Evolutionary conservation across 2,329 filamentous ascomycete species (phyloP), one percentile per base, ranked within the genome.

Genomic region (Juglanconis oblonga): DNA sequence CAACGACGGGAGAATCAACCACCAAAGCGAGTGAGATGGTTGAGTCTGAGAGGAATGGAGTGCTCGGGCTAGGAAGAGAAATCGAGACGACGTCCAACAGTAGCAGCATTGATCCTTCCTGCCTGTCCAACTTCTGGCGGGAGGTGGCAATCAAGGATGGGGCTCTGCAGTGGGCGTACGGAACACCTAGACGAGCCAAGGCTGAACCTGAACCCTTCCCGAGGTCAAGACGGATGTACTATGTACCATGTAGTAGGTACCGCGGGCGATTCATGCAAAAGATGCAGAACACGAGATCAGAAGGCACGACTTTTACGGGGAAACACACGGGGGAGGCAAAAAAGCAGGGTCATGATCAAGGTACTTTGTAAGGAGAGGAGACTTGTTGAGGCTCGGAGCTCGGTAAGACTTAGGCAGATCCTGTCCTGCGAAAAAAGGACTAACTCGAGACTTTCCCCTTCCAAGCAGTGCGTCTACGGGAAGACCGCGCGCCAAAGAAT

Each of bases 21-120:
- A 79, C 79, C 80, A 79, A 76, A 86, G 79, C 83, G 84, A 87
- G 77, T 82, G 84, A 85, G 78, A 78, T 75, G 75, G 76, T 55
- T 58, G 64, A 55, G 44, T 62, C 54, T 29, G 31, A 24, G 24
- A 24, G 51, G 47, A 44, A 50, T n/a, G 36, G 47, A 42, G 36
- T 44, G n/a, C 7, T 4, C 9, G 44, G 17, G 44, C 52, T 52
- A 29, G 44, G 44, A 17, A 29, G 17, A 47, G 44, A 47, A 42
- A 42, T 42, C 38, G n/a, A 14, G 10, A 42, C 38, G 38, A 42
- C 38, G 10, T 42, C n/a, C 42, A 32, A 13, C 36, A 45, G 38
- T 33, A 53, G 49, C 38, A 53, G 49, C 38, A 42, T 14, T 42
- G 7, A 11, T 14, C 38, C 38, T 42, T 10, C 4, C 38, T 42